Evolutionary conservation across 2,329 filamentous ascomycete genomes (phyloP), one percentile per base, ranked within the genome.

Genomic region (Plectosphaerella sp.): DNA sequence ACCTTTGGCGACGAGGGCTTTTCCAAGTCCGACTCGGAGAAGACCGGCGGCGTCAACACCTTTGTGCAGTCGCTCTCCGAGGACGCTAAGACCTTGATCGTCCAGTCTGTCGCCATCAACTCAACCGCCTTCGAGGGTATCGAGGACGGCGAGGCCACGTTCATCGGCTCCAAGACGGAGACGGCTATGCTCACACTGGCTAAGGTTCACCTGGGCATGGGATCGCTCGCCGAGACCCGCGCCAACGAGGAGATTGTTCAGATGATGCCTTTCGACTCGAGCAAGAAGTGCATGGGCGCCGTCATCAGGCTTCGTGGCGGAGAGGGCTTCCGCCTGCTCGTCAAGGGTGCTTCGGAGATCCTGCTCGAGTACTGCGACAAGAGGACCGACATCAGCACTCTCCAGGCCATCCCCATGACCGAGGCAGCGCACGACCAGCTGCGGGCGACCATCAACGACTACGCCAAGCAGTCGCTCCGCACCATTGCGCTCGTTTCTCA

Each of bases 401-500:
- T 75, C 20, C 79, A 86, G 54, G 83, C 83, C 57, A 80, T 84
- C 45, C 47, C 54, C 3, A 72, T 72, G n/a, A 80, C 45, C 3
- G 25, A 54, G 2, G 28, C 35, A 2, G 54, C 84, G 57, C 75
- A 77, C 33, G 74, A 82, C 45, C 75, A 73, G 1, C 67, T 86
- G 36, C 74, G 74, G 49, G 62, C 71, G 35, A 68, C 81, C 51
- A 87, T 87, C 58, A 77, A 79, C 49, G 72, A 74, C 5, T 86
- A 85, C 58, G 83, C 83, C 14, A 74, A 73, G 20, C 72, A 79
- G 37, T 89, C 87, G n/a, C 78, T 93, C 12, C 83, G 89, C 47
- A 91, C 88, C 0, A 91, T 93, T 50, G 88, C 82, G 16, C 76
- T 92, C 57, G 77, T 88, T 5, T 91, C 89, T 67, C 79, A 82